Percentiles rank a stretch among this genome's conserved stretches.
phyloP scores from a whole-genome alignment of 495 filamentous ascomycete genomes.

The Lepraria neglecta region DNA sequence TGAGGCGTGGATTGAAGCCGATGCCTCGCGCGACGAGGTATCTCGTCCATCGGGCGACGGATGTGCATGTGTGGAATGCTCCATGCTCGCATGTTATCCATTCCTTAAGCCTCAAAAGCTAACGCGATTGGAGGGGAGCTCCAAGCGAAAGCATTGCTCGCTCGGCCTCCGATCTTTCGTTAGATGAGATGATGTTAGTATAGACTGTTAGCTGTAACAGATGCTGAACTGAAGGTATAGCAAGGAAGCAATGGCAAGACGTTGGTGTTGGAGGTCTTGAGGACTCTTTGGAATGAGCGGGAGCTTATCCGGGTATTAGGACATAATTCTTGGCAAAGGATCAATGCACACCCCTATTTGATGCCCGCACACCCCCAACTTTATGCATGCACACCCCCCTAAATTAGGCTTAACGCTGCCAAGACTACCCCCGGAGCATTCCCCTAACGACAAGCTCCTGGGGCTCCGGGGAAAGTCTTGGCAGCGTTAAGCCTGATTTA shows the following conservation, averaged over 20 bases:
- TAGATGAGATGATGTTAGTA: background rate
- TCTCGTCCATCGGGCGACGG: conserved; percentile 18
- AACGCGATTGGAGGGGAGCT: conserved; percentile 8
- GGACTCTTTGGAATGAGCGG: too few relatives aligned
- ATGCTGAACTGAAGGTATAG: conserved; percentile 3
- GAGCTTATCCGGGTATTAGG: too few relatives aligned
- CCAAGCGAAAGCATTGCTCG: conserved; percentile 2
- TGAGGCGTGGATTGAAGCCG: background rate
- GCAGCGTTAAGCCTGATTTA: too few relatives aligned
- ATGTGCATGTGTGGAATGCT: conserved; percentile 27
- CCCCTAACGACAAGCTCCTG: too few relatives aligned
- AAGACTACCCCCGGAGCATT: too few relatives aligned
- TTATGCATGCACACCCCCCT: too few relatives aligned
- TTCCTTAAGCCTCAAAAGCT: conserved; percentile 13
- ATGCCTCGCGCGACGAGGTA: conserved; percentile 10
- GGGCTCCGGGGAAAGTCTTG: too few relatives aligned
- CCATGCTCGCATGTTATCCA: conserved; percentile 21
- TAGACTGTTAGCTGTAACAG: background rate
- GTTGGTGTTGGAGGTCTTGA: background rate
- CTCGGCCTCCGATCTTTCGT: background rate
- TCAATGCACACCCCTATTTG: too few relatives aligned
- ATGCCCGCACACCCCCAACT: too few relatives aligned
- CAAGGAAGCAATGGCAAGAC: background rate
- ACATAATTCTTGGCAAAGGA: too few relatives aligned
- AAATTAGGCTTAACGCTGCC: too few relatives aligned